Evolutionary conservation across 257 asterid genomes (phyloP).

Genomic region (Nicotiana tomentosiformis): DNA sequence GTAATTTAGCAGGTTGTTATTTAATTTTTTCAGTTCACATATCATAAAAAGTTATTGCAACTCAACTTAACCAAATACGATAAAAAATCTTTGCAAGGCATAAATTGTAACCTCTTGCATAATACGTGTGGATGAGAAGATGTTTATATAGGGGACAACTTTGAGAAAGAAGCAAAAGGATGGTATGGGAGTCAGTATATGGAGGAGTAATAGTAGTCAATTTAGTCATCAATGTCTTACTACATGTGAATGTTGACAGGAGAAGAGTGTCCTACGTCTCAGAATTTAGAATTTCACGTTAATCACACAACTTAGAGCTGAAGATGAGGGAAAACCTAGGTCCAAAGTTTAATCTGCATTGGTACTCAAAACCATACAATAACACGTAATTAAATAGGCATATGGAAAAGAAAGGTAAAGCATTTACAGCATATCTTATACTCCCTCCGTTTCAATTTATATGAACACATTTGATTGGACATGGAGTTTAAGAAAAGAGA

Average conservation of each 20-base stretch:
- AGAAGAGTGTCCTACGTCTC: neutral
- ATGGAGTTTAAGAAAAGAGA: too few relatives aligned
- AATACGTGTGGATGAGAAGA: neutral
- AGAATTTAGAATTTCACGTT: neutral
- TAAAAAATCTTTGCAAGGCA: neutral
- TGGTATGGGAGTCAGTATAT: neutral
- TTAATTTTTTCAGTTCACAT: too few relatives aligned
- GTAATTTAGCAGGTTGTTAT: too few relatives aligned
- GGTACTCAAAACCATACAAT: neutral
- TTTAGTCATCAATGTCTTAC: neutral
- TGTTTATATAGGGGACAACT: neutral
- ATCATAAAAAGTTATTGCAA: neutral
- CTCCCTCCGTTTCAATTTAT: too few relatives aligned
- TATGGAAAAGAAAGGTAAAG: too few relatives aligned
- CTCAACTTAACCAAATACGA: neutral
- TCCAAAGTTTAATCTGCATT: neutral
- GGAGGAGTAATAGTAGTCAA: neutral
- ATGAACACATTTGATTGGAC: too few relatives aligned
- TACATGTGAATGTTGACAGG: neutral
- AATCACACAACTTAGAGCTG: neutral
- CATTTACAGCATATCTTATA: too few relatives aligned
- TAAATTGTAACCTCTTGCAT: neutral
- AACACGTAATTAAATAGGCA: neutral
- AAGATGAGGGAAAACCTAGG: neutral
- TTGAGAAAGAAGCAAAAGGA: neutral